A percentile compares a stretch with the other conserved stretches of the same genome.
These are phyloP conservation scores for Protomyces lactucae-debilis DNA, from an alignment of 1,139 yeast genomes.

Conservation along the genomic window DNA sequence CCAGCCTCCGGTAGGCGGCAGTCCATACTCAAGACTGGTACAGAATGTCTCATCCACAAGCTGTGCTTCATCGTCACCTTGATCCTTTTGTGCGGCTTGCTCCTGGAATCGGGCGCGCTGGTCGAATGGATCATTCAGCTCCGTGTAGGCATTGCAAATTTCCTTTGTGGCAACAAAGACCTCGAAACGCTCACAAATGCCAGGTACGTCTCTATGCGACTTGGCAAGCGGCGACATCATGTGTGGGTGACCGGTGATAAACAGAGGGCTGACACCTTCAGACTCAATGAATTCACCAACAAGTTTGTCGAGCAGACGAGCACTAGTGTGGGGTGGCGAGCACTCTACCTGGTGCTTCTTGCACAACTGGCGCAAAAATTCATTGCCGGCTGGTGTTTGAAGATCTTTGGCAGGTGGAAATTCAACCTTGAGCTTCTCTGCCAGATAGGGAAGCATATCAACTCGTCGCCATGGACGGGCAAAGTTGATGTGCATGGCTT, in stretches of 20 bases:
- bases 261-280: conserved; percentile 90
- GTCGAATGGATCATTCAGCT: conserved; percentile 97
- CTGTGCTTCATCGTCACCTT: conserved; percentile 99
- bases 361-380: conserved; percentile 76
- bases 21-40: conserved; percentile 95
- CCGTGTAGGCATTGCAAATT: conserved; percentile 97
- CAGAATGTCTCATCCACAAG: conserved; percentile 93
- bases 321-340: conserved; percentile 94
- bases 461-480: conserved; percentile 97
- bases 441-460: conserved; percentile 94
- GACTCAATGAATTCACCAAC: conserved; percentile 91
- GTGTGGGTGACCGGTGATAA: conserved; percentile 97
- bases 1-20: conserved; percentile 99
- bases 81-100: conserved; percentile 97
- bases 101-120: conserved; percentile 52
- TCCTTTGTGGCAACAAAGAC: conserved; percentile 98
- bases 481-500: conserved; percentile 77
- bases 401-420: conserved; percentile 95
- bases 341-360: conserved; percentile 81
- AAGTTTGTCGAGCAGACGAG: conserved; percentile 96
- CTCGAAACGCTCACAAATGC: conserved; percentile 96
- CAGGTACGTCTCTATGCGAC: conserved; percentile 85
- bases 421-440: conserved; percentile 74
- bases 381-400: conserved; percentile 90
- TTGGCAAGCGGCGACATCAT: conserved; percentile 99